These are phyloP conservation scores for Phlyctochytrium bullatum DNA, from an alignment of 192 early-diverging fungal species.

Conservation along the genomic window DNA sequence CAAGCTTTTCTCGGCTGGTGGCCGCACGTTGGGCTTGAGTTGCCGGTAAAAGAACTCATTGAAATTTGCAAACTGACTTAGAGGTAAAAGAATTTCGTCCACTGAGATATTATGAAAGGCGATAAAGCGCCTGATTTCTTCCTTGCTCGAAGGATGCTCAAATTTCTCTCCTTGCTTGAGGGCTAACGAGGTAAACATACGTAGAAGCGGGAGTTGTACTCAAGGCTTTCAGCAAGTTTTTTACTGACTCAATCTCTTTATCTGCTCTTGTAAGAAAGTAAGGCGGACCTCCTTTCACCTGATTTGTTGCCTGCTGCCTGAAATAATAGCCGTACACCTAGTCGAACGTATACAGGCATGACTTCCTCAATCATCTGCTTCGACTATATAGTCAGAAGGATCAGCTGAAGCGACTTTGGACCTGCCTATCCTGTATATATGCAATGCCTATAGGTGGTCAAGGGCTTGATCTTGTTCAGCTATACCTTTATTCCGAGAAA, in stretches of 20 bases:
- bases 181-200: slow-evolving; percentile 44
- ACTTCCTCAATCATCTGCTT: slow-evolving; percentile 73
- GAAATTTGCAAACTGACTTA: slow-evolving; percentile 43
- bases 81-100: slow-evolving; percentile 42
- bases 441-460: too few relatives aligned
- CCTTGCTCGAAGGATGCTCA: slow-evolving; percentile 56
- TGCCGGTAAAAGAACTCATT: slow-evolving; percentile 88
- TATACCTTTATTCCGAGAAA: slow-evolving; percentile 53
- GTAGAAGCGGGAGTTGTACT: slow-evolving; percentile 38
- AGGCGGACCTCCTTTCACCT: neutral
- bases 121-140: slow-evolving; percentile 71
- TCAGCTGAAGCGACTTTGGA: too few relatives aligned
- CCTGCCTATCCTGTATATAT: too few relatives aligned
- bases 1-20: slow-evolving; percentile 33
- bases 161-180: slow-evolving; percentile 71
- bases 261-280: neutral
- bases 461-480: neutral
- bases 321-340: slow-evolving; percentile 79
- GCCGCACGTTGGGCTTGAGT: slow-evolving; percentile 63
- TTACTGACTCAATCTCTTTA: slow-evolving; percentile 29
- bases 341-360: slow-evolving; percentile 72
- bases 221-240: slow-evolving; percentile 31
- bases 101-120: slow-evolving; percentile 67
- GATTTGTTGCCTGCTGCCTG: slow-evolving; percentile 49
- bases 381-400: too few relatives aligned